phyloP scores from a whole-genome alignment of 192 early-diverging fungal genomes.

The Coemansia sp. region DNA sequence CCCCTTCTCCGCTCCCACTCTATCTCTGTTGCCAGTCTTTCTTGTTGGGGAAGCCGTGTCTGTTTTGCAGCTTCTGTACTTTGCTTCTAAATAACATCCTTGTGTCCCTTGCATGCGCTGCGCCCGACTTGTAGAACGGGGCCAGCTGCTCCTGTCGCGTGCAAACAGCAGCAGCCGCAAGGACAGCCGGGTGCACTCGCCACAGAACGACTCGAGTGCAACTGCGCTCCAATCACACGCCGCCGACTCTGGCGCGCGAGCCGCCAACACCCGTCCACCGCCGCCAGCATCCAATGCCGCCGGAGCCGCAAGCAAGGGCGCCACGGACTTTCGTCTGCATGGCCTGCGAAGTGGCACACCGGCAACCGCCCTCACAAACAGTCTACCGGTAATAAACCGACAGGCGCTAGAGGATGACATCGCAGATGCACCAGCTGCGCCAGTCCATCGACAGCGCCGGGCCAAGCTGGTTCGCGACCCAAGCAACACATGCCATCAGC shows the following conservation, averaged over 20 bases:
- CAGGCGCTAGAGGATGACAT: slow-evolving; percentile 34
- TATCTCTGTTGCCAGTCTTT: slow-evolving; percentile 2
- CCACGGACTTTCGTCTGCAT: slow-evolving; percentile 36
- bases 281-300: neutral
- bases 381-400: slow-evolving; percentile 25
- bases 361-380: slow-evolving; percentile 17
- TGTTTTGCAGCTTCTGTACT: neutral
- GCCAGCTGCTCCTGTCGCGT: slow-evolving; percentile 50
- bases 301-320: slow-evolving; percentile 25
- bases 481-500: slow-evolving; percentile 45
- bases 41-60: neutral
- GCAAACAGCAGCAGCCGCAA: slow-evolving; percentile 47
- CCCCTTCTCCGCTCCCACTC: slow-evolving; percentile 9
- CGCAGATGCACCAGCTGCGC: slow-evolving; percentile 11
- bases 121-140: slow-evolving; percentile 50
- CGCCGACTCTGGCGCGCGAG: slow-evolving; percentile 9
- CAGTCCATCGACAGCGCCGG: slow-evolving; percentile 23
- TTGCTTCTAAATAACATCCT: neutral
- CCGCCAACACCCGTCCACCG: slow-evolving; percentile 13
- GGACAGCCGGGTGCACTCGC: slow-evolving; percentile 36
- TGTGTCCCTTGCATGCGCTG: slow-evolving; percentile 42
- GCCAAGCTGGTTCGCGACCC: slow-evolving; percentile 51
- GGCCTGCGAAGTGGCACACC: slow-evolving; percentile 21
- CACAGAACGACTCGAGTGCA: slow-evolving; percentile 42
- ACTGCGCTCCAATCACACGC: slow-evolving; percentile 40